Percentiles rank a stretch among this genome's conserved stretches.
phyloP scores from a whole-genome alignment of 2,329 filamentous ascomycete species.

The Neopestalotiopsis clavispora region DNA sequence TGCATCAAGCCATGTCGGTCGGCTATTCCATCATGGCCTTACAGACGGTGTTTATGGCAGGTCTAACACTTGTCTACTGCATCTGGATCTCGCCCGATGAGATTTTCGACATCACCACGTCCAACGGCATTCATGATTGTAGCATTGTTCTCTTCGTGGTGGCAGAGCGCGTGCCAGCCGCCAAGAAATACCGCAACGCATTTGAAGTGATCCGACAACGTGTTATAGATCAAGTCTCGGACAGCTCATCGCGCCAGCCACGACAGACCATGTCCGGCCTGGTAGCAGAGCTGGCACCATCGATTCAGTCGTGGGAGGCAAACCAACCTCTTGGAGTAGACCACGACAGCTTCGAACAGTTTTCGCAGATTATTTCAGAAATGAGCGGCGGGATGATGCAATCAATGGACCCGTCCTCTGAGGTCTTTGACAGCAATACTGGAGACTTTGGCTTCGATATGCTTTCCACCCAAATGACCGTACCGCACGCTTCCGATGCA shows the following conservation, averaged over 20 bases:
- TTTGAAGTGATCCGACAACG: constrained; percentile 28
- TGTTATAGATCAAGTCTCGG: constrained; percentile 18
- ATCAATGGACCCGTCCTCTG: neutral
- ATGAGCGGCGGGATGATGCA: constrained; percentile 14
- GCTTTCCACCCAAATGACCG: neutral
- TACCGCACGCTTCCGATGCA: neutral
- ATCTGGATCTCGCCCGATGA: constrained; percentile 34
- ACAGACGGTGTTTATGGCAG: constrained; percentile 36
- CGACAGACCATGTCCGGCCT: constrained; percentile 11
- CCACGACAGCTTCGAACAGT: constrained; percentile 19
- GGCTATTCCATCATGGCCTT: constrained; percentile 36
- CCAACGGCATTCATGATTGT: constrained; percentile 27
- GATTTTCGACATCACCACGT: constrained; percentile 29
- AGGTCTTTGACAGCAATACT: neutral
- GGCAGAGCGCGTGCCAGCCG: constrained; percentile 34
- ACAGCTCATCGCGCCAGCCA: constrained; percentile 12
- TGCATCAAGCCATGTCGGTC: constrained; percentile 34
- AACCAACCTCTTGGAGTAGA: constrained; percentile 18
- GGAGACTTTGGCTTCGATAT: neutral
- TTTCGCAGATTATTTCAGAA: constrained; percentile 18
- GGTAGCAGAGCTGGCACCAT: constrained; percentile 13
- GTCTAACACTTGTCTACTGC: constrained; percentile 34
- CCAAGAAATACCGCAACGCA: constrained; percentile 35
- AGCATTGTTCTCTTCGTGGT: constrained; percentile 34
- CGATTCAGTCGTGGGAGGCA: constrained; percentile 14